Conservation (phyloP, 768 basidiomycete species). For the Pleurotus platypus region DNA sequence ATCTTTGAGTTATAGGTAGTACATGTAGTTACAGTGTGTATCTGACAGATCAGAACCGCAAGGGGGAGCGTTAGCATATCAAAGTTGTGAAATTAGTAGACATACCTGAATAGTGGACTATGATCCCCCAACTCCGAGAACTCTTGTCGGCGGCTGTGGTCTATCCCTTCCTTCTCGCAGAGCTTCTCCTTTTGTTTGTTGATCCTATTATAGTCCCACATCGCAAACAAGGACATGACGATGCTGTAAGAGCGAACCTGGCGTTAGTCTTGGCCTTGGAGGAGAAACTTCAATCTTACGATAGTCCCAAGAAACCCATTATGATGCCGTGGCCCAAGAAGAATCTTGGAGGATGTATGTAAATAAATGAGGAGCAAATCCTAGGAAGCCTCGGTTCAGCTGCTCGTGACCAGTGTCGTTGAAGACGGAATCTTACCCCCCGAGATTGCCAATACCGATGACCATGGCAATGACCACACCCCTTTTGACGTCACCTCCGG, state of each 20-base stretch:
- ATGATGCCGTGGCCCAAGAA: constrained; percentile 32
- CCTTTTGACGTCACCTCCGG: constrained; percentile 52
- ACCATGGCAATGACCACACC: constrained; percentile 46
- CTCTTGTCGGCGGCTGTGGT: constrained; percentile 31
- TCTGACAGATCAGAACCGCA: not conserved
- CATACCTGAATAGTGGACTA: constrained; percentile 54
- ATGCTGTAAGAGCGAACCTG: constrained; percentile 12
- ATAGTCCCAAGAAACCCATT: constrained; percentile 26
- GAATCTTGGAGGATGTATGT: constrained; percentile 32
- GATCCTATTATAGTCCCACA: constrained; percentile 45
- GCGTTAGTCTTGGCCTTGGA: too few relatives aligned
- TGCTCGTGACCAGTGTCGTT: not conserved
- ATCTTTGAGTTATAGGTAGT: too few relatives aligned
- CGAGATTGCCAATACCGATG: constrained; percentile 52
- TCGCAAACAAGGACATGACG: constrained; percentile 34
- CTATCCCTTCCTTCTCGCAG: constrained; percentile 42
- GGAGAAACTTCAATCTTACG: constrained; percentile 17
- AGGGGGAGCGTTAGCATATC: not conserved
- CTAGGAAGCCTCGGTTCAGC: constrained; percentile 20
- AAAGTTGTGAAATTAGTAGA: not conserved
- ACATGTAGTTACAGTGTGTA: not conserved
- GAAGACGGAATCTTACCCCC: constrained; percentile 25
- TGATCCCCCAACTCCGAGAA: constrained; percentile 48
- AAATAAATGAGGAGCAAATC: constrained; percentile 38
- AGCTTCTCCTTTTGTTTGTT: constrained; percentile 45